Percentiles rank a stretch among this genome's conserved stretches.
These are phyloP conservation scores for Nepenthes mirabilis DNA, from an alignment of 148 eudicot genomes.

Conservation along the genomic window DNA sequence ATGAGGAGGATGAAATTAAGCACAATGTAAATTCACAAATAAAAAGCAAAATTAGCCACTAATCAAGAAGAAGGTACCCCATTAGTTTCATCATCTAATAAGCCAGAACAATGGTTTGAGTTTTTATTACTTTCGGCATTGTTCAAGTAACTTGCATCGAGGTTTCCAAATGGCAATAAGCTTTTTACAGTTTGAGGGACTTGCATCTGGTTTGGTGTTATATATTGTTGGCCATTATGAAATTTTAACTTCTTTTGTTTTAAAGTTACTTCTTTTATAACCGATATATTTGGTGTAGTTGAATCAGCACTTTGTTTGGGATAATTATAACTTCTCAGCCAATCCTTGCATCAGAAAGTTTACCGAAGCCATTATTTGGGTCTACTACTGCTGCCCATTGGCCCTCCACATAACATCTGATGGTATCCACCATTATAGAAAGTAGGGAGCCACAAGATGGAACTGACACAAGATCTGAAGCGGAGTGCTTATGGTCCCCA, in stretches of 20 bases:
- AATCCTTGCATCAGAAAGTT: background rate
- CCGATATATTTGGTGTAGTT: conserved; percentile 10
- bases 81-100: no score
- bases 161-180: conserved; percentile 50
- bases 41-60: background rate
- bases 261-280: conserved; percentile 24
- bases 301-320: conserved; percentile 3
- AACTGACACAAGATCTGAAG: no score
- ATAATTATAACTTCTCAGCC: background rate
- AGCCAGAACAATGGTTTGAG: background rate
- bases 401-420: no score
- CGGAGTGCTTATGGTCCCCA: no score
- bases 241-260: conserved; percentile 27
- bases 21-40: background rate
- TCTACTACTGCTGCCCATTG: no score
- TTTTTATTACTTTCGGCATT: conserved; percentile 9
- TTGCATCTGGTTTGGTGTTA: conserved; percentile 53
- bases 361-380: background rate
- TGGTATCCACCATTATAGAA: no score
- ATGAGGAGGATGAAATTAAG: background rate
- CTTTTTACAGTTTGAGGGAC: conserved; percentile 47
- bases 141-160: conserved; percentile 21
- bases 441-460: no score
- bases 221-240: conserved; percentile 31
- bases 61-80: no score